phyloP scores from a whole-genome alignment of 2,329 filamentous ascomycete species.

The Fusarium anthophilum region DNA sequence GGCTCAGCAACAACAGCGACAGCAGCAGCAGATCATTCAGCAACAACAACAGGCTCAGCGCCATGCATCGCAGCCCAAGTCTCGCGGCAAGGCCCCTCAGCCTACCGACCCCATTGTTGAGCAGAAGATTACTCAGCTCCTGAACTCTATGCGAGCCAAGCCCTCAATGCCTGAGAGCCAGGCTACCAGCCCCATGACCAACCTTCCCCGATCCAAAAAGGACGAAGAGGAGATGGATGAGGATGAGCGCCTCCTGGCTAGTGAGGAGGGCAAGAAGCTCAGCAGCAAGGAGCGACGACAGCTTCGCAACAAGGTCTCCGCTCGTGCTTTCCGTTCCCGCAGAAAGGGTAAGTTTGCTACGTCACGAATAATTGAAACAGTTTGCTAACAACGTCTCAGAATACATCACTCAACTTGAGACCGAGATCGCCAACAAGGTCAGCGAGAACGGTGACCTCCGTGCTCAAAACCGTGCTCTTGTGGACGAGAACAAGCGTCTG shows the following conservation, averaged over 20 bases:
- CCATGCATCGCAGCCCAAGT: conserved; percentile 58
- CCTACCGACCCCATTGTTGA: conserved; percentile 78
- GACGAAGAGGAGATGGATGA: conserved; percentile 99
- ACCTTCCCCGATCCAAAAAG: conserved; percentile 82
- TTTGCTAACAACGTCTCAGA: conserved; percentile 63
- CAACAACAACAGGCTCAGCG: conserved; percentile 58
- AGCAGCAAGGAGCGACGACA: conserved; percentile 96
- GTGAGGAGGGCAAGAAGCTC: conserved; percentile 98
- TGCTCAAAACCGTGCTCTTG: conserved; percentile 80
- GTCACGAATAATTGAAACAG: neutral
- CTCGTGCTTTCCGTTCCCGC: conserved; percentile 95
- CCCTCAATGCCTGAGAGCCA: conserved; percentile 60
- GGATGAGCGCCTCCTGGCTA: conserved; percentile 92
- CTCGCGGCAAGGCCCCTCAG: conserved; percentile 61
- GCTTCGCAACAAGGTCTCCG: conserved; percentile 98
- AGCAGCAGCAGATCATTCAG: conserved; percentile 68
- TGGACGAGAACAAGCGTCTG: conserved; percentile 86
- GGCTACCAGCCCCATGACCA: conserved; percentile 63
- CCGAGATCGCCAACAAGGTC: conserved; percentile 84
- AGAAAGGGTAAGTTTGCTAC: conserved; percentile 81
- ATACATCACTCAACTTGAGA: conserved; percentile 95
- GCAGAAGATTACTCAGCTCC: conserved; percentile 91
- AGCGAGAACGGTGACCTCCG: conserved; percentile 86
- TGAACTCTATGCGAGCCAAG: conserved; percentile 91
- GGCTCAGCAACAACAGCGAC: conserved; percentile 74